A percentile compares a stretch with the other conserved stretches of the same genome.
Conservation (phyloP, 768 basidiomycete genomes). For the Hygrocybe punicea region DNA sequence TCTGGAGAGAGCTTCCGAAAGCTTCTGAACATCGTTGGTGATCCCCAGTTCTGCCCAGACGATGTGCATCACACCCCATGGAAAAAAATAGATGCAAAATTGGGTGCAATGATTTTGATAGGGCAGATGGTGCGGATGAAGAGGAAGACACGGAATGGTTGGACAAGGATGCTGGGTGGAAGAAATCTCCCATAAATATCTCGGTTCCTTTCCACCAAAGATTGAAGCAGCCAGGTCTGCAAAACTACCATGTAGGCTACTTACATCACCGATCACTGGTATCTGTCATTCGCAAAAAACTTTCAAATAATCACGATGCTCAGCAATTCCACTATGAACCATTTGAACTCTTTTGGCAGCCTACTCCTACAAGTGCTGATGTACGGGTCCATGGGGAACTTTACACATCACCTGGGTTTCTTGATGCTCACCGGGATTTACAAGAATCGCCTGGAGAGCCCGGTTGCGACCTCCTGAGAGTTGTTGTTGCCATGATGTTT, state of each 20-base stretch:
- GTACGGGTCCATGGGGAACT: not conserved
- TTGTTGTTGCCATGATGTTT: slow-evolving; percentile 25
- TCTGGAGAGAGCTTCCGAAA: slow-evolving; percentile 12
- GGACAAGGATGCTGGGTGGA: slow-evolving; percentile 1
- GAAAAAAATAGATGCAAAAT: not conserved
- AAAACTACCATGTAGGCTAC: slow-evolving; percentile 1
- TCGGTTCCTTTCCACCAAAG: not conserved
- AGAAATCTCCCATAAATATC: not conserved
- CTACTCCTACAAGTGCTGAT: slow-evolving; percentile 8
- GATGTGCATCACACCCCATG: not conserved
- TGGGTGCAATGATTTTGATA: not conserved
- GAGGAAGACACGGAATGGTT: not conserved
- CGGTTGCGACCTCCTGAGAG: slow-evolving; percentile 10
- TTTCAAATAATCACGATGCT: slow-evolving; percentile 2
- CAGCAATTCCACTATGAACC: slow-evolving; percentile 18
- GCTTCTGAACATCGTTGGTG: slow-evolving; percentile 15
- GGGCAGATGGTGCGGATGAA: not conserved
- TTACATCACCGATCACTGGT: slow-evolving; percentile 13
- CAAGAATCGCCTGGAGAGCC: not conserved
- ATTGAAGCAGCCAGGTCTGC: slow-evolving; percentile 4
- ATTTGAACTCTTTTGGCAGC: slow-evolving; percentile 14
- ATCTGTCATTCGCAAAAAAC: slow-evolving; percentile 14
- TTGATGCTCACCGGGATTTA: slow-evolving; percentile 7
- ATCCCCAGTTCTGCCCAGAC: slow-evolving; percentile 3
- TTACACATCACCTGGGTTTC: slow-evolving; percentile 5